Base-by-base conservation (phyloP, 2,329 filamentous ascomycete genomes). In the Boeremia exigua region DNA sequence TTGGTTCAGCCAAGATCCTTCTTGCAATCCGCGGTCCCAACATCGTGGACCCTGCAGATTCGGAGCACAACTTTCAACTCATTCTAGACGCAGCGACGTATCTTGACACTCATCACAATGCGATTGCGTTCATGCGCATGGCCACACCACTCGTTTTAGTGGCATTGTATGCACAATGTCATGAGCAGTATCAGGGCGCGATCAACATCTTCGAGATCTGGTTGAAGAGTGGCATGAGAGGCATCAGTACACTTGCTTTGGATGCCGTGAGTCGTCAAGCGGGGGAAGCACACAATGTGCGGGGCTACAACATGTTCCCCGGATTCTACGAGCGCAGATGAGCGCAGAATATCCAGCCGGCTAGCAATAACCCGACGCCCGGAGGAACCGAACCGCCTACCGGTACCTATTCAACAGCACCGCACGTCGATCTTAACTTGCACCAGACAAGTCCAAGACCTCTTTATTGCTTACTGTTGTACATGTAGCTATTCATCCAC, bases 101-200 rank as follows among this genome's bases (percentile, higher is more conserved):
- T 45, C 42, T 71, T n/a, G 48, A 62, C 4, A 55, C 58, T 4
- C 34, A 60, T 14, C 58, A 42, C 14, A 65, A 69, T 29, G 70
- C 68, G 0, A 67, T 62, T 44, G 66, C 69, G 29, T 71, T 68
- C 32, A 73, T 71, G 65, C 65, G 71, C 10, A 70, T 73, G 62
- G 65, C 67, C 6, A 63, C 63, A 7, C 69, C 70, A 15, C 44
- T 73, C 2, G 65, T 70, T 27, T 51, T 71, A 3, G 70, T 74
- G 14, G 65, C 67, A 2, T 43, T 72, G 27, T 62, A 72, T 59
- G 60, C 61, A 17, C 61, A 55, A 8, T 28, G 28, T 28, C 14
- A 17, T 11, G 53, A 38, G 44, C 68, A 71, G 33, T 53, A 59
- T 7, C 43, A 42, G 6, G 29, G 48, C 12, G 66, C 68, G 12